Conservation (phyloP, 371 early-diverging fungal species). For the Mortierella sp. region DNA sequence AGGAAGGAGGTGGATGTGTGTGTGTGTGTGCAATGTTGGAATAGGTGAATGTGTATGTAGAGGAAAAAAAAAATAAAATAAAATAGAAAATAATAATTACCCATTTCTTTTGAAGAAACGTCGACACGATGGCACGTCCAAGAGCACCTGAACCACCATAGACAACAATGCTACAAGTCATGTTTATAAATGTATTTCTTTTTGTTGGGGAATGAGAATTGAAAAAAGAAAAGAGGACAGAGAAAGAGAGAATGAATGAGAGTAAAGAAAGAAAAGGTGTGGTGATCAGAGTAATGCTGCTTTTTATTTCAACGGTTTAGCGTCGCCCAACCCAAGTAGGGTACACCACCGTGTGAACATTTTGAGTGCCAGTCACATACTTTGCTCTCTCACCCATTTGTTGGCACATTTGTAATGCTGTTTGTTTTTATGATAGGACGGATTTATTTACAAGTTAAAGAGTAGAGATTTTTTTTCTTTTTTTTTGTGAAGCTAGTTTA, state of each 20-base stretch:
- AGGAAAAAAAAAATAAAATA: conserved; percentile 8
- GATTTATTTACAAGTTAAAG: background rate
- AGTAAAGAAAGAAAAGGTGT: background rate
- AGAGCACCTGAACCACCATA: conserved; percentile 95
- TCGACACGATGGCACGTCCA: conserved; percentile 80
- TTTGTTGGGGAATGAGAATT: background rate
- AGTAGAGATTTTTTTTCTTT: background rate
- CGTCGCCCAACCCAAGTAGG: too few relatives aligned
- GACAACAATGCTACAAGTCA: conserved; percentile 77
- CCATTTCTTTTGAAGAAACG: conserved; percentile 82
- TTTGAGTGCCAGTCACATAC: background rate
- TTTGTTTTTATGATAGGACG: background rate
- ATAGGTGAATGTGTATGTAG: background rate
- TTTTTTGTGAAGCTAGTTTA: background rate
- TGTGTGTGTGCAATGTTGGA: too few relatives aligned
- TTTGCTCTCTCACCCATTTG: too few relatives aligned
- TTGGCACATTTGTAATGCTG: background rate
- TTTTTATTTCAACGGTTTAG: background rate
- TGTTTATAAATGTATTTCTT: conserved; percentile 23
- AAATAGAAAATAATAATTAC: conserved; percentile 55
- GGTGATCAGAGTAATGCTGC: background rate
- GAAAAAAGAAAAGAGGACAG: background rate
- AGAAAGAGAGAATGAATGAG: background rate
- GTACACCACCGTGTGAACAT: background rate
- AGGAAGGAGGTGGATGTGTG: too few relatives aligned